phyloP scores from a whole-genome alignment of 768 basidiomycete species.

The Russula vinacea region DNA sequence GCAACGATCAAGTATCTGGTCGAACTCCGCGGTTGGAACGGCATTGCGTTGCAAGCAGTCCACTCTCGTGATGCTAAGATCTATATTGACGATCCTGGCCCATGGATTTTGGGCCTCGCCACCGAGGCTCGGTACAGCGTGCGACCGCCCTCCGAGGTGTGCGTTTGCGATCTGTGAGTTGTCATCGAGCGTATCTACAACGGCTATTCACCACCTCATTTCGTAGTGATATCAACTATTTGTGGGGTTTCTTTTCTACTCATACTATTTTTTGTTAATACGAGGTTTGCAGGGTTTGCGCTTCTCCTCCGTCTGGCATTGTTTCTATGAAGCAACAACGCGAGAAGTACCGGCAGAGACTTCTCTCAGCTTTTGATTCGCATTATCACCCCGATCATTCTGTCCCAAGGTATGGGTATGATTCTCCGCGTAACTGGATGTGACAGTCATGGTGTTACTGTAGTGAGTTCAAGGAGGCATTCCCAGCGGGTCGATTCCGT shows the following conservation, averaged over 20 bases:
- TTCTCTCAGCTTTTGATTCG: conserved; percentile 75
- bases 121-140: conserved; percentile 81
- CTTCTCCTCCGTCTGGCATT: conserved; percentile 69
- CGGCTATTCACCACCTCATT: conserved; percentile 10
- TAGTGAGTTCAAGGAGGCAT: conserved; percentile 93
- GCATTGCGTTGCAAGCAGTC: conserved; percentile 76
- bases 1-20: conserved; percentile 87
- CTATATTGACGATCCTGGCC: conserved; percentile 93
- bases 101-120: conserved; percentile 91
- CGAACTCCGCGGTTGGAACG: conserved; percentile 90
- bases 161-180: conserved; percentile 78
- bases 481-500: conserved; percentile 87
- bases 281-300: conserved; percentile 55
- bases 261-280: conserved; percentile 18
- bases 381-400: conserved; percentile 89
- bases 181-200: background rate
- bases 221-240: conserved; percentile 71
- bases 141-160: conserved; percentile 74
- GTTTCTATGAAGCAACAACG: conserved; percentile 78
- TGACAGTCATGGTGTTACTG: conserved; percentile 9
- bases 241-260: conserved; percentile 47
- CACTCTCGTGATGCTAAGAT: conserved; percentile 90
- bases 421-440: background rate
- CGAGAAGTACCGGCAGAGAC: conserved; percentile 70
- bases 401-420: conserved; percentile 57